A percentile compares a stretch with the other conserved stretches of the same genome.
These are phyloP conservation scores for Quercus rubra DNA, from an alignment of 306 rosid genomes.

Conservation along the genomic window DNA sequence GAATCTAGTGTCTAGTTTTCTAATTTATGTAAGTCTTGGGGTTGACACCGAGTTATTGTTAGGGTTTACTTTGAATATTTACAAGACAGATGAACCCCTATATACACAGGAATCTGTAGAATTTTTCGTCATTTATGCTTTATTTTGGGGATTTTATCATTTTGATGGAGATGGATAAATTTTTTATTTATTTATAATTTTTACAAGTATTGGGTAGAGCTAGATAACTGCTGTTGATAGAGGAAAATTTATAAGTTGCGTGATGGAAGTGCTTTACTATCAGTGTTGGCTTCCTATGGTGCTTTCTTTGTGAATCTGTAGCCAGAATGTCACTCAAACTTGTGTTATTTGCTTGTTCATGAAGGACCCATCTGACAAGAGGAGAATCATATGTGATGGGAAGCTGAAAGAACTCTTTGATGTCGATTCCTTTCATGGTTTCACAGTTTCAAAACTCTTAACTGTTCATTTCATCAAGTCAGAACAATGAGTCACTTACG, in stretches of 20 bases:
- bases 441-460: constrained; percentile 67
- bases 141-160: background rate
- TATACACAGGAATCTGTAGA: background rate
- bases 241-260: background rate
- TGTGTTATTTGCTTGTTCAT: constrained; percentile 20
- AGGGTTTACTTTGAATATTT: background rate
- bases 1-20: background rate
- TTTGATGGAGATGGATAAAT: background rate
- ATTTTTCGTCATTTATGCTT: background rate
- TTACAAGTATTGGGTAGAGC: background rate
- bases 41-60: background rate
- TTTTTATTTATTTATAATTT: no score
- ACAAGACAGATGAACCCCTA: no score
- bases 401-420: constrained; percentile 75
- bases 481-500: constrained; percentile 37
- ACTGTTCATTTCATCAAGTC: constrained; percentile 62
- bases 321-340: background rate
- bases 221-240: background rate
- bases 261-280: background rate
- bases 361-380: constrained; percentile 79
- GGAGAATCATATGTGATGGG: constrained; percentile 62
- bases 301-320: background rate
- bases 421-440: constrained; percentile 58
- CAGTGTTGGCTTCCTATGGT: background rate
- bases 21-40: background rate